Percentiles rank a stretch among this genome's conserved stretches.
Conservation (phyloP, 129 eudicot genomes). For the Artemisia tridentata region DNA sequence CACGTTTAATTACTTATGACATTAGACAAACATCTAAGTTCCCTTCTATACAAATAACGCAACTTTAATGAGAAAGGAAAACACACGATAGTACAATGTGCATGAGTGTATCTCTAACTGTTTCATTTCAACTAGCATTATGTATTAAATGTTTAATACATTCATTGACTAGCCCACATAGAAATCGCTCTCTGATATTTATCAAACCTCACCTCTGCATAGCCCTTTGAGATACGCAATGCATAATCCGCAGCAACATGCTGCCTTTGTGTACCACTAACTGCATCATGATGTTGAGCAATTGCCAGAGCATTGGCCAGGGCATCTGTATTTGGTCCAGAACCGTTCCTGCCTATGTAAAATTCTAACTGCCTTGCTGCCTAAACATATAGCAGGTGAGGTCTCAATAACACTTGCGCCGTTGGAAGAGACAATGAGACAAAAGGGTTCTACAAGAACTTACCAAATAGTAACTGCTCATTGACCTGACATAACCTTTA, state of each 20-base stretch:
- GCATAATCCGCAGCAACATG: slow-evolving; percentile 96
- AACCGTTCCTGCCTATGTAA: slow-evolving; percentile 52
- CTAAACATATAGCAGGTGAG: slow-evolving; percentile 36
- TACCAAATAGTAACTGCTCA: slow-evolving; percentile 80
- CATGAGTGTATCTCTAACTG: not conserved
- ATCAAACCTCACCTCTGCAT: slow-evolving; percentile 50
- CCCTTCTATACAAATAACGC: no score
- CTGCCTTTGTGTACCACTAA: slow-evolving; percentile 89
- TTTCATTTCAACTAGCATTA: slow-evolving; percentile 2
- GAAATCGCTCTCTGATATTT: slow-evolving; percentile 4
- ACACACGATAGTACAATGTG: no score
- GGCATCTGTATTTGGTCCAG: slow-evolving; percentile 66
- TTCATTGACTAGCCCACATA: not conserved
- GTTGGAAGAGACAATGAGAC: not conserved
- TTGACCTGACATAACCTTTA: slow-evolving; percentile 83
- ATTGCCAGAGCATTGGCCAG: slow-evolving; percentile 86
- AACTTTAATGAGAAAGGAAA: no score
- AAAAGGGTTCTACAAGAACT: slow-evolving; percentile 17
- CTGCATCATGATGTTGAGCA: slow-evolving; percentile 96
- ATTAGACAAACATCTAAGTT: no score
- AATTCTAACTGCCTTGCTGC: slow-evolving; percentile 95
- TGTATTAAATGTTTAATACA: not conserved
- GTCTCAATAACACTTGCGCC: not conserved
- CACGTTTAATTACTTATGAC: no score
- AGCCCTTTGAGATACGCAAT: slow-evolving; percentile 68